A percentile compares a stretch with the other conserved stretches of the same genome.
Evolutionary conservation across 441 rosid genomes (phyloP).

Genomic region (Croton laevigatus): DNA sequence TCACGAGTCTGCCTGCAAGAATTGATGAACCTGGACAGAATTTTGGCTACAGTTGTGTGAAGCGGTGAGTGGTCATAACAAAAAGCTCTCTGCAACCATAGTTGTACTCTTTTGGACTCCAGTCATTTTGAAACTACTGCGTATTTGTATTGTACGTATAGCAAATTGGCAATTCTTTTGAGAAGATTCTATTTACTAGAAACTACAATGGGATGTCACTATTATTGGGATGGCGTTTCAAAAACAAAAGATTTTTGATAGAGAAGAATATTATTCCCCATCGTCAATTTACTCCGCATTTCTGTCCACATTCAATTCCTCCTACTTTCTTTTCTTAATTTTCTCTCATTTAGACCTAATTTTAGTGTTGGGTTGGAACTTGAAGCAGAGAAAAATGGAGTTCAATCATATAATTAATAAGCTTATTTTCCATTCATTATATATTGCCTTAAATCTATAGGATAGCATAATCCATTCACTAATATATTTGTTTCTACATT

Average conservation of each 20-base stretch:
- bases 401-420: no score
- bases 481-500: no score
- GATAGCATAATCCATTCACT: no score
- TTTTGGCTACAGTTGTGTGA: background rate
- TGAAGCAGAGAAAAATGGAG: no score
- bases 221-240: background rate
- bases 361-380: no score
- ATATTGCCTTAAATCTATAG: no score
- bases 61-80: background rate
- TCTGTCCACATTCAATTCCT: slow-evolving; percentile 7
- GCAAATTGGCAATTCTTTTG: background rate
- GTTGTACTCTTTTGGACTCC: no score
- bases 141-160: background rate
- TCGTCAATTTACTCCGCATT: slow-evolving; percentile 1
- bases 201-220: background rate
- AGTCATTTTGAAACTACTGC: no score
- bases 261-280: background rate
- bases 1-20: background rate
- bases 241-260: background rate
- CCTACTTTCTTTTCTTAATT: background rate
- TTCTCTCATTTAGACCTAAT: background rate
- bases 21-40: slow-evolving; percentile 1
- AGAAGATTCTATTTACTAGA: background rate
- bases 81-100: background rate
- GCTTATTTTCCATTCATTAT: no score